These are phyloP conservation scores for Colletotrichum nymphaeae DNA, from an alignment of 2,329 filamentous ascomycete genomes.

Conservation along the genomic window DNA sequence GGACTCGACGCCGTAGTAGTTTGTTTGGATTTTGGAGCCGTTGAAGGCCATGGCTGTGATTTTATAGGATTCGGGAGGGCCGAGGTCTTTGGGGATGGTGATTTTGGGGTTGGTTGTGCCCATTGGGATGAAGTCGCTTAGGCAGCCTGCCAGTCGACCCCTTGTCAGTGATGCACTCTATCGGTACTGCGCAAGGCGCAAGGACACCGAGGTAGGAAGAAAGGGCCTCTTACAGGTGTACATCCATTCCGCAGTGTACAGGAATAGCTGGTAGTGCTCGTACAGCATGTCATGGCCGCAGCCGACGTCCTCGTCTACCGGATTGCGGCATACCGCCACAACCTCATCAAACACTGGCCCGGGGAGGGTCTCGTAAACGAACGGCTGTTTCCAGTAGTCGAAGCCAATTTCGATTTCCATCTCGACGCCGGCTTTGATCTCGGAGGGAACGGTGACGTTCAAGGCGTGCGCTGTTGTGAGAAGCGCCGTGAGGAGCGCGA, in stretches of 20 bases:
- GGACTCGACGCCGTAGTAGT: neutral
- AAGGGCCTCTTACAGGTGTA: neutral
- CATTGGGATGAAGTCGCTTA: conserved; percentile 5
- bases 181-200: neutral
- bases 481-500: neutral
- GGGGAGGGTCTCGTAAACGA: conserved; percentile 16
- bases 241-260: conserved; percentile 6
- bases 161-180: neutral
- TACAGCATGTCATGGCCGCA: conserved; percentile 15
- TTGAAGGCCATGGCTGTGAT: conserved; percentile 3
- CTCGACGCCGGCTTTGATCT: conserved; percentile 6
- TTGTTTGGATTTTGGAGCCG: neutral
- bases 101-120: conserved; percentile 10
- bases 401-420: conserved; percentile 23
- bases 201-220: too few relatives aligned
- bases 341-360: neutral
- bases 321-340: conserved; percentile 19
- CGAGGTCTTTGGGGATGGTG: conserved; percentile 1
- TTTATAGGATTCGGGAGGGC: neutral
- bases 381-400: conserved; percentile 20
- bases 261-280: conserved; percentile 22
- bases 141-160: conserved; percentile 6
- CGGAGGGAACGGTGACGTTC: conserved; percentile 6
- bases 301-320: neutral
- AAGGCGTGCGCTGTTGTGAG: neutral